phyloP scores from a whole-genome alignment of 192 early-diverging fungal genomes.

The Rhizophlyctis rosea region DNA sequence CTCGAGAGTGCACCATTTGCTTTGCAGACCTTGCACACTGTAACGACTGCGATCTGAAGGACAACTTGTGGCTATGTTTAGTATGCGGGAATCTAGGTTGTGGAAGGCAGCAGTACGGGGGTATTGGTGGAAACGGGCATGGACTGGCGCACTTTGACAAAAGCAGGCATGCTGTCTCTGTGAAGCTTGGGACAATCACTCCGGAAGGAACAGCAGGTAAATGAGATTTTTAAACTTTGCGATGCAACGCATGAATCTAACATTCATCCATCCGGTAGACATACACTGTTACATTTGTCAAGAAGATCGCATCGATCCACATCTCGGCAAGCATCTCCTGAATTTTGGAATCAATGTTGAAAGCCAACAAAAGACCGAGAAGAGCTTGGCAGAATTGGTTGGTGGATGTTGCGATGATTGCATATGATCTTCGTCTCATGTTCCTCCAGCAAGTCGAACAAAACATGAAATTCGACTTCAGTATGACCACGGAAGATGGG shows the following conservation, averaged over 20 bases:
- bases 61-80: constrained; percentile 96
- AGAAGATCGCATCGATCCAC: constrained; percentile 74
- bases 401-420: too few relatives aligned
- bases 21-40: constrained; percentile 65
- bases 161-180: constrained; percentile 77
- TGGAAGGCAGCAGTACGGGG: constrained; percentile 91
- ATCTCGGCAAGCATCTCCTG: constrained; percentile 72
- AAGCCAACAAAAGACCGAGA: constrained; percentile 85
- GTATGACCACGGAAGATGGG: constrained; percentile 96
- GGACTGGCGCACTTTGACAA: constrained; percentile 78
- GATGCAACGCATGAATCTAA: background rate
- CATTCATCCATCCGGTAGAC: constrained; percentile 46
- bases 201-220: constrained; percentile 91
- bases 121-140: constrained; percentile 90
- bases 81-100: constrained; percentile 92
- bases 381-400: constrained; percentile 85
- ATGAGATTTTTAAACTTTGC: background rate
- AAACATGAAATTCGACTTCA: constrained; percentile 95
- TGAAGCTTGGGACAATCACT: constrained; percentile 95
- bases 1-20: too few relatives aligned
- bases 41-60: constrained; percentile 75
- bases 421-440: background rate
- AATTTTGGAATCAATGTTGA: constrained; percentile 88
- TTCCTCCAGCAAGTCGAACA: constrained; percentile 81
- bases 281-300: constrained; percentile 84